Conservation (phyloP, 1,139 yeast genomes). For the Candida albicans region DNA sequence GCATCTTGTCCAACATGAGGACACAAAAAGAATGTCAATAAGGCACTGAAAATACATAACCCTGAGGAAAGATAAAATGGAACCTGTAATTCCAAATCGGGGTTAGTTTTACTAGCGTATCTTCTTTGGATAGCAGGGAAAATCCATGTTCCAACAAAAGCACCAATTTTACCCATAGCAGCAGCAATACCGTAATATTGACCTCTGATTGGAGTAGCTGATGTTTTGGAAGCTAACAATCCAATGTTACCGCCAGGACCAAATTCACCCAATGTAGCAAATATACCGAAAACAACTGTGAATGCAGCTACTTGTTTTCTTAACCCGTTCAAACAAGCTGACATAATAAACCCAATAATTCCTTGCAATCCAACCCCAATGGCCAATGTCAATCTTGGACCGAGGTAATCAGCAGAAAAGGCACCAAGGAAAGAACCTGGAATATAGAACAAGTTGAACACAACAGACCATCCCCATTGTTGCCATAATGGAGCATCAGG, state of each 20-base stretch:
- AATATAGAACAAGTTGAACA: conserved; percentile 79
- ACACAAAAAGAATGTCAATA: conserved; percentile 65
- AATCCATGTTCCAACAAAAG: conserved; percentile 85
- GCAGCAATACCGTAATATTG: conserved; percentile 91
- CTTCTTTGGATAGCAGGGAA: conserved; percentile 70
- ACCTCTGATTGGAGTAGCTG: conserved; percentile 86
- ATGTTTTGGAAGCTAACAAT: conserved; percentile 78
- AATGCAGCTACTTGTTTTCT: conserved; percentile 69
- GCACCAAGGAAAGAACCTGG: conserved; percentile 93
- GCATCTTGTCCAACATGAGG: conserved; percentile 86
- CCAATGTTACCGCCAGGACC: conserved; percentile 96
- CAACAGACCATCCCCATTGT: conserved; percentile 91
- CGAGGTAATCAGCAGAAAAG: conserved; percentile 71
- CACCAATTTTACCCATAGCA: conserved; percentile 88
- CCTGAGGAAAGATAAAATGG: conserved; percentile 84
- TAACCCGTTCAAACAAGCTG: conserved; percentile 61
- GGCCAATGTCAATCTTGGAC: conserved; percentile 78
- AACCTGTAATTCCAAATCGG: conserved; percentile 58
- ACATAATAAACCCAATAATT: conserved; percentile 81
- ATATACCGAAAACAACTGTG: conserved; percentile 83
- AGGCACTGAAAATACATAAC: conserved; percentile 69
- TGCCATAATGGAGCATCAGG: conserved; percentile 52
- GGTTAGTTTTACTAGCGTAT: conserved; percentile 26
- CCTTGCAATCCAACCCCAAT: conserved; percentile 74
- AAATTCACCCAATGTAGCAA: conserved; percentile 83